Evolutionary conservation across 148 eudicot genomes (phyloP).

Genomic region (Rhododendron henanense): DNA sequence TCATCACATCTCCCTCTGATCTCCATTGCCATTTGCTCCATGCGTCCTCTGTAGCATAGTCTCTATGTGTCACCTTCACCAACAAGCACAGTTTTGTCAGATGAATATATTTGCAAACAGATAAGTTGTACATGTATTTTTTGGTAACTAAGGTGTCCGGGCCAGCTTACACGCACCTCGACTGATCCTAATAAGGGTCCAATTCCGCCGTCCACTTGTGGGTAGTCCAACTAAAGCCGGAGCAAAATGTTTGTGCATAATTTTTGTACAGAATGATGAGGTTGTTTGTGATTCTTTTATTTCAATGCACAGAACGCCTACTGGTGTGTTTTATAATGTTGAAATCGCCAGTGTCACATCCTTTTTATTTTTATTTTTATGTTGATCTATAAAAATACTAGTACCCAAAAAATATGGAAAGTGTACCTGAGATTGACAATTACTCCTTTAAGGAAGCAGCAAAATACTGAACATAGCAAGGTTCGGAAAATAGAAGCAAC

Average conservation of each 20-base stretch:
- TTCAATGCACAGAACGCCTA: too few relatives aligned
- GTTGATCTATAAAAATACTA: background rate
- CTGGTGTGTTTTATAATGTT: background rate
- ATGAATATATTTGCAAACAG: background rate
- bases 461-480: background rate
- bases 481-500: too few relatives aligned
- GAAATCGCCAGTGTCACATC: background rate
- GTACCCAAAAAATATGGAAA: background rate
- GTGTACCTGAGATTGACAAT: background rate
- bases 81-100: background rate
- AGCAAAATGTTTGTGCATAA: background rate
- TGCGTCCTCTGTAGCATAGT: background rate
- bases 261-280: too few relatives aligned
- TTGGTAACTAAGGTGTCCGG: background rate
- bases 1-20: conserved; percentile 13
- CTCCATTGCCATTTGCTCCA: conserved; percentile 14
- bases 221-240: background rate
- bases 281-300: too few relatives aligned
- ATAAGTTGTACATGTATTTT: background rate
- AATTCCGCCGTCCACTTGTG: too few relatives aligned
- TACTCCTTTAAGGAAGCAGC: background rate
- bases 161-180: too few relatives aligned
- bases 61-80: conserved; percentile 1
- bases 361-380: too few relatives aligned
- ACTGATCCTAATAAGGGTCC: too few relatives aligned